Conservation (phyloP, 73 alveolate species). For the Paramecium sonneborni region DNA sequence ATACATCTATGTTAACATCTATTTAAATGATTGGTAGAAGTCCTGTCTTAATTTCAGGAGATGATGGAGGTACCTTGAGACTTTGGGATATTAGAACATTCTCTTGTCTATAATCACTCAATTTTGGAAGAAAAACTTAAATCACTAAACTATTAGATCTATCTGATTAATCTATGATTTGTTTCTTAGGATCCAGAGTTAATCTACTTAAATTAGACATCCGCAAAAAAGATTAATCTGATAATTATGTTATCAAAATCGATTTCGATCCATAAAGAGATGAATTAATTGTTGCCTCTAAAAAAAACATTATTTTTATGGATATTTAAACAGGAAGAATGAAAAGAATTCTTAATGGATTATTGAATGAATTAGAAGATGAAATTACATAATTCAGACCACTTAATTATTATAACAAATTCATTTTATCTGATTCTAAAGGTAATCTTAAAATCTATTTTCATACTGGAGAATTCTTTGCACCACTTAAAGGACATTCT, state of each 20-base stretch:
- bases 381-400: constrained; percentile 61
- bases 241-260: constrained; percentile 46
- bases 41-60: constrained; percentile 59
- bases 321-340: constrained; percentile 64
- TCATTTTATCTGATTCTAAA: constrained; percentile 35
- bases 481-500: constrained; percentile 25
- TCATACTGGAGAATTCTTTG: constrained; percentile 52
- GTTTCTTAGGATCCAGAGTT: constrained; percentile 61
- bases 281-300: constrained; percentile 53
- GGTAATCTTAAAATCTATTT: not conserved
- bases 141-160: constrained; percentile 54
- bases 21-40: constrained; percentile 50
- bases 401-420: constrained; percentile 46
- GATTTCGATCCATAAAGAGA: constrained; percentile 56
- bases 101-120: constrained; percentile 42
- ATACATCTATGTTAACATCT: constrained; percentile 57
- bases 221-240: not conserved
- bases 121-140: constrained; percentile 58
- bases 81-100: constrained; percentile 67
- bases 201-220: constrained; percentile 58
- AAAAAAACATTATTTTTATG: constrained; percentile 51
- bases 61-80: constrained; percentile 66
- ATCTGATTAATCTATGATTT: not conserved
- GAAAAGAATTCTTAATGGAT: constrained; percentile 55
- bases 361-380: constrained; percentile 58